A percentile compares a stretch with the other conserved stretches of the same genome.
These are phyloP conservation scores for Coniochaeta pulveracea DNA, from an alignment of 2,329 filamentous ascomycete species.

Conservation along the genomic window DNA sequence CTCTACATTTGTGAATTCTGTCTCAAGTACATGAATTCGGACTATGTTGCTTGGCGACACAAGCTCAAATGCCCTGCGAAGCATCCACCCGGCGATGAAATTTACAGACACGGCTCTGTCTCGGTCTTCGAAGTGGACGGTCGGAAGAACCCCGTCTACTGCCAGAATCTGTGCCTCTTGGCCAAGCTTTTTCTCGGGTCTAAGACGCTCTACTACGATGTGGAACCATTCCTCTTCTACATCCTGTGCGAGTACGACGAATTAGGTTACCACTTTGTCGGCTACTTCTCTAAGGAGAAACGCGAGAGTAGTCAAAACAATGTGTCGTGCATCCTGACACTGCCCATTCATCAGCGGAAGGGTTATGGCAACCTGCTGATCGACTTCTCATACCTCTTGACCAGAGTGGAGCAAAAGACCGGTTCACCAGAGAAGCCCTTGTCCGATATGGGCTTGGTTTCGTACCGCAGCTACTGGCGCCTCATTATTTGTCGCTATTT, in stretches of 20 bases:
- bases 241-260: constrained; percentile 93
- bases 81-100: constrained; percentile 94
- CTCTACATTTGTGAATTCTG: constrained; percentile 99
- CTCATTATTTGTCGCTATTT: constrained; percentile 79
- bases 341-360: constrained; percentile 94
- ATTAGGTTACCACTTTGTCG: constrained; percentile 87
- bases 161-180: constrained; percentile 90
- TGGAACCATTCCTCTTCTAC: constrained; percentile 94
- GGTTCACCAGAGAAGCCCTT: constrained; percentile 95
- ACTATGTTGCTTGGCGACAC: constrained; percentile 95
- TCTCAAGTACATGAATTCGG: constrained; percentile 98
- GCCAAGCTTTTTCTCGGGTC: constrained; percentile 97
- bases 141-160: constrained; percentile 95
- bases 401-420: constrained; percentile 83
- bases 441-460: constrained; percentile 95
- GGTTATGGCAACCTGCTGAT: constrained; percentile 95
- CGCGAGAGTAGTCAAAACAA: constrained; percentile 90
- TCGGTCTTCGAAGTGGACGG: constrained; percentile 98
- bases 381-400: constrained; percentile 95
- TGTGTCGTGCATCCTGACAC: constrained; percentile 89
- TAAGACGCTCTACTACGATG: constrained; percentile 96
- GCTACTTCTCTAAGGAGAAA: constrained; percentile 99
- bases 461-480: constrained; percentile 96
- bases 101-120: constrained; percentile 82
- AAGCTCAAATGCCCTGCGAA: constrained; percentile 95